Evolutionary conservation across 2,329 filamentous ascomycete genomes (phyloP), one percentile per base, ranked within the genome.

Genomic region (Pseudopyricularia javanii): DNA sequence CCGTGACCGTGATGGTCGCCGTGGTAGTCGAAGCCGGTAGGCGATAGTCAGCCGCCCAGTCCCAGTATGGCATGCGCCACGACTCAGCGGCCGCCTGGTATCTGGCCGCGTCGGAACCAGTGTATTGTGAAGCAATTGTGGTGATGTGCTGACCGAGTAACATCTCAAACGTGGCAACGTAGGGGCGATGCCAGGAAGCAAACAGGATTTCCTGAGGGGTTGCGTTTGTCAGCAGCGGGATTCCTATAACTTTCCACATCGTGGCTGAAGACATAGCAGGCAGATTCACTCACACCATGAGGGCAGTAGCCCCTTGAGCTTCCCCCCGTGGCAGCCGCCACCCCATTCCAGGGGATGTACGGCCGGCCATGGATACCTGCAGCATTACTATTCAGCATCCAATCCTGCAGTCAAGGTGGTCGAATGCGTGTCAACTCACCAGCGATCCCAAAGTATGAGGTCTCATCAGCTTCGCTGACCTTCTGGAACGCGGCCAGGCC

Each of bases 111-210:
- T 66, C 54, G 30, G 56, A 40, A 52, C 56, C 54, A 12, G 64
- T 66, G 57, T 76, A 76, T n/a, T 62, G 59, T 7, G 60, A 57
- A 7, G 75, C 75, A 28, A 78, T 68, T 2, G 57, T 59, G 57
- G 70, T 69, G 43, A 74, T 68, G 43, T 74, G 64, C 2, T 61
- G 58, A 17, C 72, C 70, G 7, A 79, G 65, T 12, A 67, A 58
- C 72, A 79, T 75, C 73, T 80, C 77, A 54, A 68, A 78, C 9
- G 78, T 63, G 7, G 69, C 63, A 45, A 77, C 59, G 52, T 74
- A 77, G 7, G 74, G 70, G 14, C 76, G 71, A 61, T 80, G 76
- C 76, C 75, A 79, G 17, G 70, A 59, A 22, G 71, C 59, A 57
- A 77, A 74, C 37, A 72, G 59, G 17, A 65, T 64, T 57, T 75